phyloP scores from a whole-genome alignment of 192 early-diverging fungal species.

The Coemansia sp. region DNA sequence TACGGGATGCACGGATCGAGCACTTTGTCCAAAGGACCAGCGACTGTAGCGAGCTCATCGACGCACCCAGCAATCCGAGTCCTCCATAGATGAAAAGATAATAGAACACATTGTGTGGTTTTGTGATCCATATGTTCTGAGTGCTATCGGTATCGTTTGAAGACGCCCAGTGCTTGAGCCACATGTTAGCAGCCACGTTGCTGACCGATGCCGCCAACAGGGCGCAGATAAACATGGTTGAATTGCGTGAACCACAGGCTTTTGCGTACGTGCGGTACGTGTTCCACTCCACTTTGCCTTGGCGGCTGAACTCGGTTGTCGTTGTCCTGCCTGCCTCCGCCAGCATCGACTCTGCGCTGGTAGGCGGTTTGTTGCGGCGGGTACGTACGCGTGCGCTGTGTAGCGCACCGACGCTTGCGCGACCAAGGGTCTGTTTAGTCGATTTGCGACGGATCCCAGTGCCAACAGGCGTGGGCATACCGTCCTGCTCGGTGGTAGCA shows the following conservation, averaged over 20 bases:
- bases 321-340: constrained; percentile 53
- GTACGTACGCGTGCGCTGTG: constrained; percentile 18
- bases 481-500: constrained; percentile 22
- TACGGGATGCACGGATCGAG: constrained; percentile 64
- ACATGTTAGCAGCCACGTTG: constrained; percentile 64
- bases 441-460: constrained; percentile 31
- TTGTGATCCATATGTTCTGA: constrained; percentile 16
- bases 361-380: not conserved
- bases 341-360: constrained; percentile 25
- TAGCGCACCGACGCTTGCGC: constrained; percentile 54
- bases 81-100: constrained; percentile 80
- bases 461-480: constrained; percentile 18
- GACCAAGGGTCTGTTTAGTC: constrained; percentile 46
- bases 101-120: constrained; percentile 56
- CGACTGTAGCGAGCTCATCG: constrained; percentile 73
- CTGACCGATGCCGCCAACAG: constrained; percentile 59
- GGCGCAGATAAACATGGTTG: constrained; percentile 61
- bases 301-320: constrained; percentile 76
- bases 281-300: constrained; percentile 77
- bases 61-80: constrained; percentile 71
- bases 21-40: constrained; percentile 84
- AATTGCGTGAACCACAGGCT: constrained; percentile 66
- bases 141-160: constrained; percentile 49
- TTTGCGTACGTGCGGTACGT: constrained; percentile 83
- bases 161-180: constrained; percentile 75